These are phyloP conservation scores for Saxophila tyrrhenica DNA, from an alignment of 495 filamentous ascomycete species.

Conservation along the genomic window DNA sequence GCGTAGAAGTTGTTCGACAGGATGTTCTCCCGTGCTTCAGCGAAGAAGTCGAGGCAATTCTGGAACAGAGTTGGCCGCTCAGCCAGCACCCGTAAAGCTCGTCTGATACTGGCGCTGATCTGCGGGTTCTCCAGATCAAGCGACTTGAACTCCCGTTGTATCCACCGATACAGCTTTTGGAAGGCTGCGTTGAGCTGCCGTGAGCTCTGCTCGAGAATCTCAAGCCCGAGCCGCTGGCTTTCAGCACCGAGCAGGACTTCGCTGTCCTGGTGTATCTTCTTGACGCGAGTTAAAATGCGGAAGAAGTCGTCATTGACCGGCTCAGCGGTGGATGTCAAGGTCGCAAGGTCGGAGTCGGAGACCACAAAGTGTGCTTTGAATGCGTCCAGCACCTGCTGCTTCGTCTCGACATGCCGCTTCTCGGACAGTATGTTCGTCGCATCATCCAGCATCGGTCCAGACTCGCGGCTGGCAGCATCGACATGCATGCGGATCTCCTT, in stretches of 20 bases:
- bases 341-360: slow-evolving; percentile 61
- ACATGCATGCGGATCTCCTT: slow-evolving; percentile 72
- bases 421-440: slow-evolving; percentile 62
- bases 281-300: slow-evolving; percentile 61
- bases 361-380: slow-evolving; percentile 79
- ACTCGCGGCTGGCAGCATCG: slow-evolving; percentile 59
- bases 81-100: slow-evolving; percentile 75
- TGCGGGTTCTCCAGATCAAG: slow-evolving; percentile 91
- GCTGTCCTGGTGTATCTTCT: slow-evolving; percentile 79
- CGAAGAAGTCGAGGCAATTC: slow-evolving; percentile 86
- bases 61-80: slow-evolving; percentile 86
- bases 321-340: slow-evolving; percentile 63
- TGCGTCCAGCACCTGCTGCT: slow-evolving; percentile 69
- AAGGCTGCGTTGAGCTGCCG: slow-evolving; percentile 80
- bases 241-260: slow-evolving; percentile 81
- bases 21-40: slow-evolving; percentile 77
- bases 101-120: slow-evolving; percentile 73
- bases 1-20: slow-evolving; percentile 84
- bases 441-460: slow-evolving; percentile 66
- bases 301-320: slow-evolving; percentile 86
- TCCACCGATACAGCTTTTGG: slow-evolving; percentile 91
- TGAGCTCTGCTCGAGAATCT: slow-evolving; percentile 83
- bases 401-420: slow-evolving; percentile 68
- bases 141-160: slow-evolving; percentile 84
- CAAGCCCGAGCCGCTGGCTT: slow-evolving; percentile 71